Base-by-base conservation (phyloP, 495 filamentous ascomycete genomes). In the Tuber borchii region DNA sequence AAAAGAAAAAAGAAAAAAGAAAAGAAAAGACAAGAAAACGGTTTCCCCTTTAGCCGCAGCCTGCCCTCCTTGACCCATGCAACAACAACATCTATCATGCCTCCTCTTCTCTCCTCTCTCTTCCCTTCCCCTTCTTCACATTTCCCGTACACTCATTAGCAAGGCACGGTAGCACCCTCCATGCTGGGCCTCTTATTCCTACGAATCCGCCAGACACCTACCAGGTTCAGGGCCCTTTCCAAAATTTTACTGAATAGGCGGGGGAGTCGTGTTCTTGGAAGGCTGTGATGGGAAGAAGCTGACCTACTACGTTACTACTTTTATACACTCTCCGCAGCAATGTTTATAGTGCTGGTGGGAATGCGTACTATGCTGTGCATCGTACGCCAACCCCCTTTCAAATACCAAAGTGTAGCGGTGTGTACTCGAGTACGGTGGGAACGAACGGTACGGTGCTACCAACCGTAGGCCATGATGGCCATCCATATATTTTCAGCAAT, bases 321-420 rank as follows among this genome's bases (percentile, higher is more conserved):
- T 65, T 31, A 65, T 65, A 65, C 56, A 65, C 56, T 65, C 14
- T 65, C 56, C n/a, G n/a, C 56, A 65, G 56, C 56, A 65, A 14
- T 31, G 16, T 31, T 65, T 65, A 22, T 26, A 31, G 4, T 31
- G 56, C 56, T 17, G 26, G 26, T 65, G 2, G 9, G 1, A 12
- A 22, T 56, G 9, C 22, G 10, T 26, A 26, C 51, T 16, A 7
- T 22, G 22, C 48, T 12, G 26, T 56, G 2, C 48, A 56, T 56
- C 22, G 10, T 56, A 26, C 48, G 48, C 20, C 9, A 26, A 22
- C 26, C 56, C 56, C 56, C n/a, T 17, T 46, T 65, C 7, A 8
- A 31, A 65, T 65, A 31, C 6, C n/a, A 65, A 31, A 4, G n/a
- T 14, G 42, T 4, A 26, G 48, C n/a, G 22, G 1, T 56, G 48